Evolutionary conservation across 2,329 filamentous ascomycete genomes (phyloP).

Genomic region (Sarocladium strictum): DNA sequence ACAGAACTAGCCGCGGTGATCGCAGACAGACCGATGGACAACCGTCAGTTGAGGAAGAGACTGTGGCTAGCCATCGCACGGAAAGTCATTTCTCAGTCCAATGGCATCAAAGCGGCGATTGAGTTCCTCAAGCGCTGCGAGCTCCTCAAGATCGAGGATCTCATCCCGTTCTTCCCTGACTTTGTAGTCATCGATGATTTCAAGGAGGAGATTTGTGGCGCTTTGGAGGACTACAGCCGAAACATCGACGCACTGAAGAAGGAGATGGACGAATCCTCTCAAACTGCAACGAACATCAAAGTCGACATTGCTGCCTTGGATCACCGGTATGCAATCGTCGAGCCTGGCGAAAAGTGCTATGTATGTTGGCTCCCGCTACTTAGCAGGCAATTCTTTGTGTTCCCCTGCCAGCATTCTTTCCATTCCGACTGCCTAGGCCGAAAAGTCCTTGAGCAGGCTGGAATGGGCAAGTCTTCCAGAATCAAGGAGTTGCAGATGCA

Average conservation of each 20-base stretch:
- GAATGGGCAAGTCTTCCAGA: constrained; percentile 66
- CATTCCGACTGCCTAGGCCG: constrained; percentile 90
- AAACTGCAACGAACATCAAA: constrained; percentile 86
- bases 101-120: constrained; percentile 87
- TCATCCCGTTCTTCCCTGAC: constrained; percentile 97
- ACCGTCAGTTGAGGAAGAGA: constrained; percentile 78
- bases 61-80: constrained; percentile 93
- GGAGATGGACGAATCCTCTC: constrained; percentile 93
- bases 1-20: constrained; percentile 86
- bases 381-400: constrained; percentile 93
- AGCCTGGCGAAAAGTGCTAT: constrained; percentile 92
- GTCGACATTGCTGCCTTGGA: constrained; percentile 81
- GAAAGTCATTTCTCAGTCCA: constrained; percentile 82
- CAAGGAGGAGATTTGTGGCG: constrained; percentile 94
- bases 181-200: constrained; percentile 99
- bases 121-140: constrained; percentile 91
- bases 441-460: constrained; percentile 77
- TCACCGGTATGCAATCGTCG: constrained; percentile 89
- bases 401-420: constrained; percentile 96
- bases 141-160: constrained; percentile 86
- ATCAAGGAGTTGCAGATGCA: constrained; percentile 83
- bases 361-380: constrained; percentile 80
- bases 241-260: constrained; percentile 83
- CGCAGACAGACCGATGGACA: constrained; percentile 76
- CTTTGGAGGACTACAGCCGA: constrained; percentile 86